These are phyloP conservation scores for Phytopythium aichiense DNA, from an alignment of 352 stramenopile genomes.

Conservation along the genomic window DNA sequence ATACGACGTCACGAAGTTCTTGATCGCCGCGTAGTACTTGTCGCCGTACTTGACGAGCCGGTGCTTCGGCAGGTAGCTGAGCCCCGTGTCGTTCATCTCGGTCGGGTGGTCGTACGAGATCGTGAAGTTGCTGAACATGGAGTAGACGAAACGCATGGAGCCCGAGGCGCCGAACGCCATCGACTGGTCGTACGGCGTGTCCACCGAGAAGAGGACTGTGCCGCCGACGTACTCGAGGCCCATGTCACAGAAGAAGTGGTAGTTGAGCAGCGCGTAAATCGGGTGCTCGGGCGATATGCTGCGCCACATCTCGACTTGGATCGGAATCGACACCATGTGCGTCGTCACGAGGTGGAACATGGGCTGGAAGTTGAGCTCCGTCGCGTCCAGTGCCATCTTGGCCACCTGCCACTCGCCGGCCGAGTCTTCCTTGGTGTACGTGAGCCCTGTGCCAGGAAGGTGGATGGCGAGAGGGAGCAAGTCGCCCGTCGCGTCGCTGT, in stretches of 20 bases:
- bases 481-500: slow-evolving; percentile 9
- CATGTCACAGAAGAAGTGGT: slow-evolving; percentile 31
- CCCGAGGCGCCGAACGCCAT: slow-evolving; percentile 30
- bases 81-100: slow-evolving; percentile 12
- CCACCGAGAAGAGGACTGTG: slow-evolving; percentile 13
- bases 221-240: slow-evolving; percentile 23
- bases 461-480: slow-evolving; percentile 24
- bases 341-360: slow-evolving; percentile 25
- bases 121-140: slow-evolving; percentile 11
- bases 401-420: too few relatives aligned
- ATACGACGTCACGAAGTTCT: slow-evolving; percentile 34
- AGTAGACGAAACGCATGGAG: slow-evolving; percentile 24
- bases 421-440: too few relatives aligned
- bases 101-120: too few relatives aligned
- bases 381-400: slow-evolving; percentile 35
- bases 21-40: slow-evolving; percentile 27
- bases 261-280: slow-evolving; percentile 31
- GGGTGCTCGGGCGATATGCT: slow-evolving; percentile 28
- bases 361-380: slow-evolving; percentile 26
- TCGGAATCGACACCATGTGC: slow-evolving; percentile 26
- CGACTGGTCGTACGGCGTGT: slow-evolving; percentile 23
- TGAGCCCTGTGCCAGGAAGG: too few relatives aligned
- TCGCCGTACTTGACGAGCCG: slow-evolving; percentile 16
- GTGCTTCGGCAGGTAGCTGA: slow-evolving; percentile 15
- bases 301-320: slow-evolving; percentile 42